Base-by-base conservation (phyloP, 2,329 filamentous ascomycete genomes). In the Phialophora verrucosa region DNA sequence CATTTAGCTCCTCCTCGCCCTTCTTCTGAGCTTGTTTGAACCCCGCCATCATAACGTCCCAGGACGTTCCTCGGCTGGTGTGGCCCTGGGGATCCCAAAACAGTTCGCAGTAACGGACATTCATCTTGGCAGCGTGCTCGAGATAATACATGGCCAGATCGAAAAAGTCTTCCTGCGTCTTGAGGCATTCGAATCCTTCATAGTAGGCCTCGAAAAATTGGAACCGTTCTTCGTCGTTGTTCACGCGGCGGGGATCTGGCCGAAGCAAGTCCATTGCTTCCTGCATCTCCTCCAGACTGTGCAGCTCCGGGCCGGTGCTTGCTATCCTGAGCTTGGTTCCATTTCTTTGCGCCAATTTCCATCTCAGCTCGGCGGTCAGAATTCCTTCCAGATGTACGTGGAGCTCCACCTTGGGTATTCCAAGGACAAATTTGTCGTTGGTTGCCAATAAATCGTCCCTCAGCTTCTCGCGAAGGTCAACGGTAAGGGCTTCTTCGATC, bases 31-130 rank as follows among this genome's bases (percentile, higher is more conserved):
- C 78, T 20, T 75, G 66, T 3, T 76, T 61, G 51, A 81, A 78
- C 0, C 79, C 79, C 38, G 75, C 68, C 67, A 80, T 74, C 62
- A 76, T 77, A 35, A 64, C 73, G 58, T 73, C 67, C 8, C 73
- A 75, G 3, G 73, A 70, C 4, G 78, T 72, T 0, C 79, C 79
- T 3, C 77, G 75, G 3, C 77, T 72, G 2, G 79, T 80, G 61
- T 81, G 79, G 0, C 75, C 80, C 61, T 82, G 80, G 0, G 78
- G 75, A 66, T 82, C 80, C 62, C 81, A 82, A 73, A 81, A 82
- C 0, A 78, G 70, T 68, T 82, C 80, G 17, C 73, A 72, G 56
- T 81, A 81, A 6, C 77, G 74, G 14, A 81, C 78, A 47, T 80
- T 79, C 75, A 80, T 77, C 4, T 68, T 68, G 1, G 70, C 68